Evolutionary conservation across 78 protist species (phyloP).

Genomic region (Diacronema lutheri): DNA sequence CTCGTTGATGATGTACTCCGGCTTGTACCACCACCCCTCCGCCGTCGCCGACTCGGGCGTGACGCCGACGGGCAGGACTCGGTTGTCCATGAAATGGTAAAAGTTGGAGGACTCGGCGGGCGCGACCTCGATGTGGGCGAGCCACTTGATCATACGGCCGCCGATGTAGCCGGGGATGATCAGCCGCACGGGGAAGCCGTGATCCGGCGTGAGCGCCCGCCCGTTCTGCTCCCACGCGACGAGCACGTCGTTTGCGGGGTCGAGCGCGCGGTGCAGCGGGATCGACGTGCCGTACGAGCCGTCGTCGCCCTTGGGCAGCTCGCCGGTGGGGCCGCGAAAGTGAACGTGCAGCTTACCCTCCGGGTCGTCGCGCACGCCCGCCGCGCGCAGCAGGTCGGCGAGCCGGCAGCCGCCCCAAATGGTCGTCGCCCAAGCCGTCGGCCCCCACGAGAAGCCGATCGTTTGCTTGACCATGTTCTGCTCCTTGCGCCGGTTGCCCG

Average conservation of each 20-base stretch:
- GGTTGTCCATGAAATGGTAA: constrained; percentile 41
- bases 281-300: constrained; percentile 38
- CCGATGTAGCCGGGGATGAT: constrained; percentile 49
- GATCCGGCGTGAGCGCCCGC: constrained; percentile 18
- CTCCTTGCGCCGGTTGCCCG: constrained; percentile 54
- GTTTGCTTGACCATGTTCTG: constrained; percentile 36
- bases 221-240: constrained; percentile 44
- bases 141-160: constrained; percentile 48
- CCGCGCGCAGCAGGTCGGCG: not conserved
- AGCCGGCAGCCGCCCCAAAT: constrained; percentile 37
- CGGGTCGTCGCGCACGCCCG: not conserved
- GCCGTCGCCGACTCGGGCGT: constrained; percentile 5
- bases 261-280: not conserved
- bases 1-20: constrained; percentile 49
- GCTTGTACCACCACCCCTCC: constrained; percentile 45
- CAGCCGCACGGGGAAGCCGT: constrained; percentile 49
- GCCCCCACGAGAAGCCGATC: constrained; percentile 49
- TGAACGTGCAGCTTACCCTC: not conserved
- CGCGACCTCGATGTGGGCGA: not conserved
- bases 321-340: constrained; percentile 4
- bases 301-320: constrained; percentile 4
- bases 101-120: not conserved
- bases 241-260: constrained; percentile 26
- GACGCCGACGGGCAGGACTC: constrained; percentile 35
- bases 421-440: not conserved